These are phyloP conservation scores for Metarhizium guizhouense DNA, from an alignment of 2,329 filamentous ascomycete genomes.

Conservation along the genomic window DNA sequence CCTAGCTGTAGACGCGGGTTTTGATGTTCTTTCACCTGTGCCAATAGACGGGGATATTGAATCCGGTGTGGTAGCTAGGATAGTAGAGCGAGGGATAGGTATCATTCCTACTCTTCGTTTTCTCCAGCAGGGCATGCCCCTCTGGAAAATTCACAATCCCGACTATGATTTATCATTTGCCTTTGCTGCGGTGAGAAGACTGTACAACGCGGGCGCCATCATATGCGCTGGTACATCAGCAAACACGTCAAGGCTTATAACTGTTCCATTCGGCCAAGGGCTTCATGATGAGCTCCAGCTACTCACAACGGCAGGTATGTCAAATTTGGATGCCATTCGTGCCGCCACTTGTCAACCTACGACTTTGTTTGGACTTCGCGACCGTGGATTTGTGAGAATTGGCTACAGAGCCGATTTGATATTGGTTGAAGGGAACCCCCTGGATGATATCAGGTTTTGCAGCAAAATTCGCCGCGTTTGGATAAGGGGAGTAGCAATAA, in stretches of 20 bases:
- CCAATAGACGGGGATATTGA: constrained; percentile 18
- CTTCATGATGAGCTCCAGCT: constrained; percentile 16
- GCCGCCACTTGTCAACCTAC: constrained; percentile 14
- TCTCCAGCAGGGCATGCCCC: constrained; percentile 9
- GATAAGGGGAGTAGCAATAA: neutral
- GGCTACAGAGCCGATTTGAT: constrained; percentile 21
- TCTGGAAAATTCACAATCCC: neutral
- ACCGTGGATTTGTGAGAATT: constrained; percentile 16
- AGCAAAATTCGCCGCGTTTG: constrained; percentile 1
- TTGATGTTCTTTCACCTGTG: constrained; percentile 20
- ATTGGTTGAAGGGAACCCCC: constrained; percentile 20
- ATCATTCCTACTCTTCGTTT: constrained; percentile 17
- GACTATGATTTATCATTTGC: constrained; percentile 14
- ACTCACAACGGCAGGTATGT: constrained; percentile 13
- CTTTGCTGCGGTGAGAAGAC: constrained; percentile 14
- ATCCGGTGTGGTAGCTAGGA: constrained; percentile 7
- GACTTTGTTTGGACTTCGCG: constrained; percentile 13
- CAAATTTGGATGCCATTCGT: constrained; percentile 11
- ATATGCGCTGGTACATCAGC: constrained; percentile 24
- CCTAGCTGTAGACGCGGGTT: constrained; percentile 16
- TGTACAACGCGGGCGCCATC: constrained; percentile 17
- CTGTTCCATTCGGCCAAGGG: constrained; percentile 10
- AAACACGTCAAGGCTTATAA: constrained; percentile 3
- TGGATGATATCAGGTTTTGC: constrained; percentile 15
- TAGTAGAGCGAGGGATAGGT: constrained; percentile 9